Evolutionary conservation across 2,329 filamentous ascomycete species (phyloP), one percentile per base, ranked within the genome.

Genomic region (Juglanconis sp.): DNA sequence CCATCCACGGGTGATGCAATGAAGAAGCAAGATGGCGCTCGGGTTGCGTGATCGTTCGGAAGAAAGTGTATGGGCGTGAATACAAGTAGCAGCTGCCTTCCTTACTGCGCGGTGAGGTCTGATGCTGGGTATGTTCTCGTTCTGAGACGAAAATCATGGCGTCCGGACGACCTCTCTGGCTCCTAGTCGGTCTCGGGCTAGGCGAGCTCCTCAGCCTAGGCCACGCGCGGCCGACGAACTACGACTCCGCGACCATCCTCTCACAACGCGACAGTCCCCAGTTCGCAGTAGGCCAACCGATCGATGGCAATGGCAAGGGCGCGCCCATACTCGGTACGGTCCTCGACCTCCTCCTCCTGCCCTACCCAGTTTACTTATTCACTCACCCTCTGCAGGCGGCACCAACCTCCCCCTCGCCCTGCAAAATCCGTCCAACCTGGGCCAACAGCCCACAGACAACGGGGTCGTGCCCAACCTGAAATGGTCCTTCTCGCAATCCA

Each of bases 401-500:
- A 89, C 87, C 30, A 87, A 90, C 68, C 75, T 80, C 53, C 73
- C 79, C 54, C 71, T 88, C 31, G 87, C 89, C 66, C 71, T 84
- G 2, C 79, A 85, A 63, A 88, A 89, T 66, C 87, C 86, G 0
- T 82, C 85, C 63, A 86, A 86, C 66, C 79, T 90, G 1, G 85
- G 84, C 13, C 77, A 78, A 51, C 81, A 88, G 65, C 75, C 78
- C 15, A 89, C 87, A 1, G 87, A 90, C 68, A 79, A 77, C 52
- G 87, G 87, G 15, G 74, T 81, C 10, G 86, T 90, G 0, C 83
- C 84, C 0, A 90, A 89, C 68, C 75, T 89, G 65, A 89, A 89
- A 69, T 84, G 87, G 87, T 83, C 84, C 56, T 89, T 90, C 72
- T 88, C 85, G 0, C 83, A 88, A 70, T 88, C 85, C 31, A 86